These are phyloP conservation scores for Edaphochlamys debaryana DNA, from an alignment of 139 green algal species.

Conservation along the genomic window DNA sequence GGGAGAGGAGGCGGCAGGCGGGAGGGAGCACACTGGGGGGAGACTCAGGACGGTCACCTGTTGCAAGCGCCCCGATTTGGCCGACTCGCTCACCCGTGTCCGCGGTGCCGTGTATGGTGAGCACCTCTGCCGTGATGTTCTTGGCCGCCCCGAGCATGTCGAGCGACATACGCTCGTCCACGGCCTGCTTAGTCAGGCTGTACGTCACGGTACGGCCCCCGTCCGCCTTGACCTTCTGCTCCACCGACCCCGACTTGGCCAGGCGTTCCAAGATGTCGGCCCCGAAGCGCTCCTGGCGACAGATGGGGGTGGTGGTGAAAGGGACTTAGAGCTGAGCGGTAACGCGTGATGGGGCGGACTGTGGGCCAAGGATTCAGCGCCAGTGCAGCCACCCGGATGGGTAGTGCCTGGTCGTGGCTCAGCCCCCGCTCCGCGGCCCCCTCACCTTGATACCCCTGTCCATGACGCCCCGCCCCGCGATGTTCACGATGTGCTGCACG, in stretches of 20 bases:
- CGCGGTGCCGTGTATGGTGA: slow-evolving; percentile 69
- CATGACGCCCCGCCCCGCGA: slow-evolving; percentile 66
- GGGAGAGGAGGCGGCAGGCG: too few relatives aligned
- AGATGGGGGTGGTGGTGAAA: too few relatives aligned
- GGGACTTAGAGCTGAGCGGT: too few relatives aligned
- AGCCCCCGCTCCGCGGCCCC: too few relatives aligned
- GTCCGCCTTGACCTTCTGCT: slow-evolving; percentile 11
- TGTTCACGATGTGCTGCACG: slow-evolving; percentile 71
- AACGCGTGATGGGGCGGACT: not conserved
- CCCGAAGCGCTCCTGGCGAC: slow-evolving; percentile 12
- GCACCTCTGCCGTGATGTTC: slow-evolving; percentile 52
- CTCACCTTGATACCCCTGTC: slow-evolving; percentile 46
- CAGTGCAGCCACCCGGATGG: too few relatives aligned
- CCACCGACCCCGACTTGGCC: not conserved
- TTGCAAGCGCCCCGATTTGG: too few relatives aligned
- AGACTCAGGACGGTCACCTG: too few relatives aligned
- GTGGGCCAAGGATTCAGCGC: too few relatives aligned
- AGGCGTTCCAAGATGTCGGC: slow-evolving; percentile 23
- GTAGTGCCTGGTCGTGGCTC: too few relatives aligned
- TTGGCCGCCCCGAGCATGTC: slow-evolving; percentile 52
- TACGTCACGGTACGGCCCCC: slow-evolving; percentile 1
- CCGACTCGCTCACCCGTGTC: slow-evolving; percentile 47
- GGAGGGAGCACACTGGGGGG: too few relatives aligned
- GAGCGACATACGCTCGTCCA: slow-evolving; percentile 50
- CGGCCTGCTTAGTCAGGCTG: slow-evolving; percentile 42